These are phyloP conservation scores for Kodamaea sagamina DNA, from an alignment of 805 yeast species.

Conservation along the genomic window DNA sequence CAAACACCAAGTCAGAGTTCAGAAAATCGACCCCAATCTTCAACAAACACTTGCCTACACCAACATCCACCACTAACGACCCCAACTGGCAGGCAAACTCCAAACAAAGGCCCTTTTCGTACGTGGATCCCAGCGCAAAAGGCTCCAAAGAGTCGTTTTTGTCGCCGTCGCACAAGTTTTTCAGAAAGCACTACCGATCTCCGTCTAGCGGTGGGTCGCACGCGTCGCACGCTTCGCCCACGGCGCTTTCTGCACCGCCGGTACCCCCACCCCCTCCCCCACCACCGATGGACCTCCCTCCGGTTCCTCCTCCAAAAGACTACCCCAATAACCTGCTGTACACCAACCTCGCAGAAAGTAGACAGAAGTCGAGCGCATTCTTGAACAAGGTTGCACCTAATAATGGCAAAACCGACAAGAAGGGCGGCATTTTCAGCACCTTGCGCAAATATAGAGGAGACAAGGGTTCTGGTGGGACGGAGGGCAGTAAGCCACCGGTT, in stretches of 20 bases:
- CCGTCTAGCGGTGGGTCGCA: constrained; percentile 38
- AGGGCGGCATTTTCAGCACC: constrained; percentile 42
- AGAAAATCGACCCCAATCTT: constrained; percentile 37
- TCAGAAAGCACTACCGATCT: constrained; percentile 65
- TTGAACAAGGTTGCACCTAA: not conserved
- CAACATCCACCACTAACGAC: constrained; percentile 18
- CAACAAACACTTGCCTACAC: constrained; percentile 23
- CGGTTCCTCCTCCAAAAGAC: constrained; percentile 4
- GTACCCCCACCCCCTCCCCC: constrained; percentile 2
- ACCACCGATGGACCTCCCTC: constrained; percentile 12
- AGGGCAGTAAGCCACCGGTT: not conserved
- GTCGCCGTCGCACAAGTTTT: constrained; percentile 41
- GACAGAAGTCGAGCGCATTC: not conserved
- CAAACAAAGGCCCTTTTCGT: constrained; percentile 42
- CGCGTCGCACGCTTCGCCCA: constrained; percentile 12
- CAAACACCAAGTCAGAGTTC: constrained; percentile 26
- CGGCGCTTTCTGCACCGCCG: constrained; percentile 19
- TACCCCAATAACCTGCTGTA: not conserved
- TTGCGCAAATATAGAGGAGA: constrained; percentile 43
- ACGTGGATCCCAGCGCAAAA: constrained; percentile 34
- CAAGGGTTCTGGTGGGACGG: constrained; percentile 30
- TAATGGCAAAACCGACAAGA: constrained; percentile 14
- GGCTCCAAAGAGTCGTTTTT: constrained; percentile 21
- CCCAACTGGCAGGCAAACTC: constrained; percentile 9
- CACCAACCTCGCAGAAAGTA: not conserved